Conservation (phyloP, 352 stramenopile genomes). For the Phytopythium aichiense region DNA sequence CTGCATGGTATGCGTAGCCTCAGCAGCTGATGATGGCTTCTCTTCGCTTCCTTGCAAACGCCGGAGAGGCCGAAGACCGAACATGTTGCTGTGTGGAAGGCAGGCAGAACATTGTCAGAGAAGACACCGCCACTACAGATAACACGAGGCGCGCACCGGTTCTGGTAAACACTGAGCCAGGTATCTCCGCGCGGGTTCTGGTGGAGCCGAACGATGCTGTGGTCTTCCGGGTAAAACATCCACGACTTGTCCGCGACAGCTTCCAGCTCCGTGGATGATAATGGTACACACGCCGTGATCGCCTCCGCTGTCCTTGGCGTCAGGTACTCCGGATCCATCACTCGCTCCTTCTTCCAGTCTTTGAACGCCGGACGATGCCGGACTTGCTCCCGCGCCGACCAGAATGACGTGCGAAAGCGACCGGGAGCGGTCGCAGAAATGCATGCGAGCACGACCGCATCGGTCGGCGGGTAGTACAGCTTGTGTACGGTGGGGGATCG, state of each 20-base stretch:
- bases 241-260: conserved; percentile 40
- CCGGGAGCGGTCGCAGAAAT: conserved; percentile 47
- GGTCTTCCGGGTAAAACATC: conserved; percentile 61
- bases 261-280: conserved; percentile 46
- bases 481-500: conserved; percentile 33
- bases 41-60: not conserved
- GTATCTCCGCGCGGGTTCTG: conserved; percentile 30
- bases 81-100: conserved; percentile 35
- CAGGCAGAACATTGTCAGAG: not conserved
- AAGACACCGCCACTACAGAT: not conserved
- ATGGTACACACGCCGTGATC: conserved; percentile 34
- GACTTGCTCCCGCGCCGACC: conserved; percentile 54
- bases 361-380: conserved; percentile 64
- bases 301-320: conserved; percentile 53
- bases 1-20: conserved; percentile 14
- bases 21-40: not conserved
- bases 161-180: conserved; percentile 69
- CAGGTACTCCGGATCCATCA: conserved; percentile 42
- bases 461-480: conserved; percentile 49
- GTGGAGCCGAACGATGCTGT: conserved; percentile 53
- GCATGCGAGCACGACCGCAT: conserved; percentile 49
- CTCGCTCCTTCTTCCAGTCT: conserved; percentile 51
- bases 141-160: conserved; percentile 21
- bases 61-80: conserved; percentile 41
- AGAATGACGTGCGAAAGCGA: conserved; percentile 36